Evolutionary conservation across 108 stramenopile genomes (phyloP), one percentile per base, ranked within the genome.

Genomic region (Fragilariopsis cylindrus): DNA sequence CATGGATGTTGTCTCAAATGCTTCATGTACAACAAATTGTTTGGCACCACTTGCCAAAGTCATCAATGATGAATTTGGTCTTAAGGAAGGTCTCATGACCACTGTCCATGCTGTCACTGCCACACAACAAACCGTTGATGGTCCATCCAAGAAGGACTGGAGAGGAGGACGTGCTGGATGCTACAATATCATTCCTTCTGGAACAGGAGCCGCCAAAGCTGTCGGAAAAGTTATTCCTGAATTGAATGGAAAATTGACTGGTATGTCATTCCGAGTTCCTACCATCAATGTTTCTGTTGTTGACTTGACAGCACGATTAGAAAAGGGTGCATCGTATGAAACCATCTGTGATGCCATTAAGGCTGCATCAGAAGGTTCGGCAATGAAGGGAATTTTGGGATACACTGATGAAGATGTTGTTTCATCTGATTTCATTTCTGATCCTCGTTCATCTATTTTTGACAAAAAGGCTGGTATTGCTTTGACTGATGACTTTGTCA

Each of bases 181-280:
- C 84, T 95, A 91, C 90, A 99, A 99, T 91, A 97, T 99, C 82
- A 98, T 98, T 79, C 98, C 98, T 16, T 95, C 96, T 11, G 90
- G 92, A 54, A 99, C 97, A 21, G 96, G 98, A 72, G 96, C 98
- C 43, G 98, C 98, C 79, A 96, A 97, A 88, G 95, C 97, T 45
- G 96, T 98, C 53, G 97, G 95, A 46, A 96, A 97, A 86, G 97
- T 97, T 70, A 98, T 98, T 68, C 98, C 98, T 40, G 86, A 87
- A 75, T 81, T 99, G 73, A 97, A 98, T 73, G 98, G 98, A 45
- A 99, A 99, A 95, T 95, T 99, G 68, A 99, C 99, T 7, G 99
- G 99, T 69, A 98, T 99, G 99, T 82, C 96, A 3, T 98, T 99
- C 95, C 97, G 99, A 76, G 98, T 99, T n/a, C 99, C 99, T 41